Conservation (phyloP, 306 rosid genomes). For the Rubus parviflorus region DNA sequence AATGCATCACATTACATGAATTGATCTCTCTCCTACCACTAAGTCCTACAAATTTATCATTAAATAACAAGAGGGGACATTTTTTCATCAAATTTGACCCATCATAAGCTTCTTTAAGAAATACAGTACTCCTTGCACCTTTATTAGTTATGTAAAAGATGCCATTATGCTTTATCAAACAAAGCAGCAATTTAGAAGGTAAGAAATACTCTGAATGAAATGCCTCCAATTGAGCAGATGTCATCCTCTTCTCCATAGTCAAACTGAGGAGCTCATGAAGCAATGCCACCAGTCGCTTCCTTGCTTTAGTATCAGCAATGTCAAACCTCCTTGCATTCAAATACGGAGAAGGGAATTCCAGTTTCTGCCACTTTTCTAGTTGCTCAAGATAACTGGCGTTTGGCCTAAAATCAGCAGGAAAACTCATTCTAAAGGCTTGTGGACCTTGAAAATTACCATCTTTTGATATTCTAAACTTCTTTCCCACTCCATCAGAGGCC, state of each 20-base stretch:
- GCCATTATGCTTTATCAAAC: constrained; percentile 83
- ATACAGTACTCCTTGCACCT: constrained; percentile 78
- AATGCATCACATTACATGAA: constrained; percentile 26
- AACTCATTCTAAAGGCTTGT: constrained; percentile 58
- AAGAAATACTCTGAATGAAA: constrained; percentile 72
- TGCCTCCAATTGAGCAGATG: constrained; percentile 74
- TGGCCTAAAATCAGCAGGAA: constrained; percentile 77
- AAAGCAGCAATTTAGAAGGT: constrained; percentile 70
- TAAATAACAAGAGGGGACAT: constrained; percentile 56
- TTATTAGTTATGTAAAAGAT: constrained; percentile 85
- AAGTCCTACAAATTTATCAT: constrained; percentile 55
- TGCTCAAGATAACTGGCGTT: constrained; percentile 66
- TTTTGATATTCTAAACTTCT: constrained; percentile 60
- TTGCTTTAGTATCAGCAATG: constrained; percentile 59
- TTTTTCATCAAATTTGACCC: constrained; percentile 60
- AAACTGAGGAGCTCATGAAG: constrained; percentile 87
- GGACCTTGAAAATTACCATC: constrained; percentile 70
- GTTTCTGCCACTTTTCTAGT: constrained; percentile 81
- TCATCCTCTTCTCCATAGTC: constrained; percentile 77
- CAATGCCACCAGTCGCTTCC: constrained; percentile 71
- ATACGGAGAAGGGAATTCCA: constrained; percentile 94
- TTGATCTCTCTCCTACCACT: constrained; percentile 57
- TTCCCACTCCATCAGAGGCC: constrained; percentile 26
- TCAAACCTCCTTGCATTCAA: constrained; percentile 81
- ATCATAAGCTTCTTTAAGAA: constrained; percentile 72